phyloP scores from a whole-genome alignment of 768 basidiomycete species.

The Suillus brevipes region DNA sequence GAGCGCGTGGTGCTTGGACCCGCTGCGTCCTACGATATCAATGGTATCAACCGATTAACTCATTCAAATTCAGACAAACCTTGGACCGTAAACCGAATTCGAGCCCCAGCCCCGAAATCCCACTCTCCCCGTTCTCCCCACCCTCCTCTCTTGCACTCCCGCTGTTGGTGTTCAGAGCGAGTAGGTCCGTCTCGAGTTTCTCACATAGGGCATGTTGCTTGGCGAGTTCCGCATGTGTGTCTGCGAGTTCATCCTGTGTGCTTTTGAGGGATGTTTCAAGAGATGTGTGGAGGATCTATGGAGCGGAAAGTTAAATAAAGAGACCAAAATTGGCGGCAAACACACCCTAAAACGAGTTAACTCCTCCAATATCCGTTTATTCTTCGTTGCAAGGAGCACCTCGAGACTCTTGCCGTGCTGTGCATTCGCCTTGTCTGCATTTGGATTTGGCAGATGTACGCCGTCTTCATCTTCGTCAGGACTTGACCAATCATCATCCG shows the following conservation, averaged over 20 bases:
- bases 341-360: constrained; percentile 85
- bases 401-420: constrained; percentile 85
- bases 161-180: constrained; percentile 64
- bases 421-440: constrained; percentile 78
- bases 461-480: constrained; percentile 47
- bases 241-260: constrained; percentile 57
- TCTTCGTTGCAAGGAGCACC: constrained; percentile 88
- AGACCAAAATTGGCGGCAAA: constrained; percentile 9
- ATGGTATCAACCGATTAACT: no score
- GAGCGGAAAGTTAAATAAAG: background rate
- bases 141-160: constrained; percentile 26
- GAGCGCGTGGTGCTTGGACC: constrained; percentile 37
- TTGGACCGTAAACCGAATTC: constrained; percentile 34
- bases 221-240: constrained; percentile 63
- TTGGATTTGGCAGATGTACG: constrained; percentile 82
- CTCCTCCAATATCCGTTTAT: constrained; percentile 89
- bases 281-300: constrained; percentile 79
- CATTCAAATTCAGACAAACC: background rate
- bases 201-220: constrained; percentile 84
- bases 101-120: constrained; percentile 72
- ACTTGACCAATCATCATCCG: constrained; percentile 45
- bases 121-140: constrained; percentile 37
- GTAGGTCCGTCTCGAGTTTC: constrained; percentile 86
- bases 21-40: constrained; percentile 19
- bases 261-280: constrained; percentile 68